phyloP scores from a whole-genome alignment of 345 rosid species.

The Gossypium ekmanianum region DNA sequence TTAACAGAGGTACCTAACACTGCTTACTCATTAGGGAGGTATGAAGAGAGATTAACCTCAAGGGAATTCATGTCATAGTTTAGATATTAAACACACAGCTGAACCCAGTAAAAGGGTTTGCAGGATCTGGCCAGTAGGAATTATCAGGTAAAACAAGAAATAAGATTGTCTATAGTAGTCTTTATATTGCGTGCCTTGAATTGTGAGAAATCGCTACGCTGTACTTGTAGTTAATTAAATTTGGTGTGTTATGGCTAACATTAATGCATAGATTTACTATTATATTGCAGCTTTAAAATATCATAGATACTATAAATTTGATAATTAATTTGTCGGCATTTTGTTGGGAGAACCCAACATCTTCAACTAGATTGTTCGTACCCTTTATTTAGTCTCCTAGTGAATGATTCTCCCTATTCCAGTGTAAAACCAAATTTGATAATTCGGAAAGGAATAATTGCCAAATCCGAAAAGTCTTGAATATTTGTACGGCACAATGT shows the following conservation, averaged over 20 bases:
- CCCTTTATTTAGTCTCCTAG: not conserved
- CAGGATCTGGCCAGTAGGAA: not conserved
- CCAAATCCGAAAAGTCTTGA: no score
- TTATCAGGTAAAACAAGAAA: not conserved
- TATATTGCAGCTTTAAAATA: not conserved
- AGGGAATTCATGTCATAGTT: constrained; percentile 40
- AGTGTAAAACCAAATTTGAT: not conserved
- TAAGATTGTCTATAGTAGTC: not conserved
- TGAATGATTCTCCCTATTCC: not conserved
- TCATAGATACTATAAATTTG: not conserved
- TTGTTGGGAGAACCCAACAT: not conserved
- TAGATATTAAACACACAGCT: not conserved
- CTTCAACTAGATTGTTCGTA: not conserved
- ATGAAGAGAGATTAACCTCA: constrained; percentile 59
- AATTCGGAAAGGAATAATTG: no score
- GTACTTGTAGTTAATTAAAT: not conserved
- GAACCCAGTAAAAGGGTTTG: not conserved
- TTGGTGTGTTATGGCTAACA: not conserved
- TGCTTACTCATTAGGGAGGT: constrained; percentile 54
- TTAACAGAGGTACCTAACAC: constrained; percentile 53
- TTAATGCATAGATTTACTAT: not conserved
- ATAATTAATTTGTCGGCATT: not conserved
- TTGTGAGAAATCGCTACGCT: not conserved
- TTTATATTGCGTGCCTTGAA: not conserved
- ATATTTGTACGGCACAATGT: no score